Percentiles rank a stretch among this genome's conserved stretches.
Conservation (phyloP, 306 rosid genomes). For the Argentina anserina region DNA sequence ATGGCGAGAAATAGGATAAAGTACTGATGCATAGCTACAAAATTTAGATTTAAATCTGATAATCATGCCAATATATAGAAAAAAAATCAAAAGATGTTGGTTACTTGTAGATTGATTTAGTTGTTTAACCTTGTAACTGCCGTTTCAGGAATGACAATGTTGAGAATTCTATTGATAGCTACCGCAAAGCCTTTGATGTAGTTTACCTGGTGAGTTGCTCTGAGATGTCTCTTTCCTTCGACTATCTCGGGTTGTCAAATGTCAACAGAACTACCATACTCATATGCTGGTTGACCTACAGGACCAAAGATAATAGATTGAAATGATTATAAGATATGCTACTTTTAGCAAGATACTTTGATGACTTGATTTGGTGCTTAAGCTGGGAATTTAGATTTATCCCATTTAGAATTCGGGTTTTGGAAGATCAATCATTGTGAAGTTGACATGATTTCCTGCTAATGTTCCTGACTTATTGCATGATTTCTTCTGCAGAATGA, state of each 20-base stretch:
- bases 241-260: conserved; percentile 1
- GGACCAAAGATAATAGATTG: background rate
- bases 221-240: background rate
- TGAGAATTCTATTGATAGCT: conserved; percentile 65
- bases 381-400: background rate
- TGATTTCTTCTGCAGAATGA: conserved; percentile 79
- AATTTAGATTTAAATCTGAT: background rate
- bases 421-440: background rate
- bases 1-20: background rate
- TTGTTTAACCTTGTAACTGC: conserved; percentile 21
- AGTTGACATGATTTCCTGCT: background rate
- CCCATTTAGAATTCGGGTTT: background rate
- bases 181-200: conserved; percentile 65
- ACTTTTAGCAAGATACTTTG: conserved; percentile 3
- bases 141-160: conserved; percentile 72
- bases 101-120: background rate
- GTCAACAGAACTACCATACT: background rate
- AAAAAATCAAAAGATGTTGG: background rate
- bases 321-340: background rate
- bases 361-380: background rate
- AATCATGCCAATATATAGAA: background rate
- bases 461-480: background rate
- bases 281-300: background rate
- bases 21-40: background rate
- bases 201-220: conserved; percentile 68